Base-by-base conservation (phyloP, 2,329 filamentous ascomycete genomes). In the Aspergillus felis region DNA sequence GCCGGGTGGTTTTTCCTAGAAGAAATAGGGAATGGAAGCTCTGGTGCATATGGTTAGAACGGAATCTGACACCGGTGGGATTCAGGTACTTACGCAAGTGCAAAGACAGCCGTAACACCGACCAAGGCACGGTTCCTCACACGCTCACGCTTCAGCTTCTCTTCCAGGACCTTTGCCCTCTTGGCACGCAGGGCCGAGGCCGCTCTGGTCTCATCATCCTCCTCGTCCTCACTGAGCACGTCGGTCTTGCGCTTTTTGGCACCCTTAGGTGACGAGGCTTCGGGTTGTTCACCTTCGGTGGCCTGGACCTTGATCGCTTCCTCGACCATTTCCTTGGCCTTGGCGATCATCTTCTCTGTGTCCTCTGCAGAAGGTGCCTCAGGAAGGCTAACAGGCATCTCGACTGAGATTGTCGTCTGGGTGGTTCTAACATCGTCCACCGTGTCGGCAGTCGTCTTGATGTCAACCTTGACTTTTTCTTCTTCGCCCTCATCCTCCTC, bases 281-380 rank as follows among this genome's bases (percentile, higher is more conserved):
- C 67, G 28, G 58, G 68, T 17, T 76, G 69, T 42, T 76, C 73
- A 6, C 71, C 70, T 7, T 76, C 69, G 12, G 72, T 71, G 53
- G 65, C 76, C 69, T 69, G 80, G 60, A 70, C 68, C 62, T 77
- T 79, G 55, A 87, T 81, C 32, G 87, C 87, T 63, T 86, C 86
- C 61, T 89, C 84, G 4, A 97, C 92, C 90, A 97, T 96, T 64
- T 87, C 85, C 77, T 88, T 91, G 32, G 94, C 94, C 68, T 91
- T 87, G 28, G 87, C 87, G 58, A 97, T 88, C 88, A 97, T 92
- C 55, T 87, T 84, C 57, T 89, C 83, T 1, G 92, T 87, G 66
- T 94, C 89, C 62, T 92, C 89, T 0, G 90, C 86, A 12, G 87
- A 84, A 0, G 89, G 87, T 8, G 92, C 81, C 59, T 90, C 85